These are phyloP conservation scores for Dryas drummondii DNA, from an alignment of 306 rosid genomes.

Conservation along the genomic window DNA sequence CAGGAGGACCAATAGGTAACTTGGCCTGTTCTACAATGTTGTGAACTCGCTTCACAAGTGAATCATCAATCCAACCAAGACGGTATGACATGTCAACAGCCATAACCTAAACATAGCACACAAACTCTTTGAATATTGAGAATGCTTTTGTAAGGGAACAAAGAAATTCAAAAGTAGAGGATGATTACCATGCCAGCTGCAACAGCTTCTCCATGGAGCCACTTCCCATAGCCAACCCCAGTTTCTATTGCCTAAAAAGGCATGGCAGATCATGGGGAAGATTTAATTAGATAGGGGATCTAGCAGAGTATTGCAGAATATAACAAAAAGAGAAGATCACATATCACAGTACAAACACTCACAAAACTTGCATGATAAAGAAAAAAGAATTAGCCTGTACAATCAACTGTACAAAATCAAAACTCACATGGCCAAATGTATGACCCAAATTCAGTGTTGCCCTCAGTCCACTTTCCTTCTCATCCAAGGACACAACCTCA, in stretches of 20 bases:
- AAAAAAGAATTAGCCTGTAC: background rate
- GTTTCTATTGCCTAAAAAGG: constrained; percentile 81
- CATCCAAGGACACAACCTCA: constrained; percentile 86
- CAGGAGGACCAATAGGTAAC: constrained; percentile 72
- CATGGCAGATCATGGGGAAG: constrained; percentile 24
- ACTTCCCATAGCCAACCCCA: constrained; percentile 81
- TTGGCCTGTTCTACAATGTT: constrained; percentile 63
- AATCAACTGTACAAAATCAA: constrained; percentile 21
- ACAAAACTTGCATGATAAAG: background rate
- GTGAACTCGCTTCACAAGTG: constrained; percentile 70
- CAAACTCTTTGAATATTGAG: constrained; percentile 24
- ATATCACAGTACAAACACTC: background rate
- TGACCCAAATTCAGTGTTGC: constrained; percentile 96
- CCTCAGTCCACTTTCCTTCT: constrained; percentile 95
- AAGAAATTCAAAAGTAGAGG: constrained; percentile 5
- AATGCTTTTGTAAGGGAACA: constrained; percentile 4
- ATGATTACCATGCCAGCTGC: constrained; percentile 86
- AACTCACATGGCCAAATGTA: constrained; percentile 94
- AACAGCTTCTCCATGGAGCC: constrained; percentile 99
- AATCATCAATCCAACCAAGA: constrained; percentile 92
- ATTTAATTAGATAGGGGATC: constrained; percentile 17
- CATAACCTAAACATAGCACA: constrained; percentile 64
- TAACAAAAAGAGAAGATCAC: background rate
- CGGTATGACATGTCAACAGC: constrained; percentile 95
- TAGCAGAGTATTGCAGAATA: constrained; percentile 15